Percentiles rank a stretch among this genome's conserved stretches.
Evolutionary conservation across 176 grass and related monocot species (phyloP).

Genomic region (Eragrostis curvula): DNA sequence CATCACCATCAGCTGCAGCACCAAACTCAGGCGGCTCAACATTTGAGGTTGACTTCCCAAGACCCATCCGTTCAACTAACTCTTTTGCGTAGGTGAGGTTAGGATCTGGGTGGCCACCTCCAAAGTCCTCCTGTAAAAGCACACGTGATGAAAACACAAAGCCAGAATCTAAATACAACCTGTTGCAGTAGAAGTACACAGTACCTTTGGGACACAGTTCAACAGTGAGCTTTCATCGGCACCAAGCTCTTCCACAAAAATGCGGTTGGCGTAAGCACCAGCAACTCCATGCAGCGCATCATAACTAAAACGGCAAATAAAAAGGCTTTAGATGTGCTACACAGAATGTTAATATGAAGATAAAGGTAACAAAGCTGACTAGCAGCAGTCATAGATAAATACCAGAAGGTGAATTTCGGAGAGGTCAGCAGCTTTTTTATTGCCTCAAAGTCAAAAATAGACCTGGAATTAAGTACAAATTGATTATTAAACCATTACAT

Average conservation of each 20-base stretch:
- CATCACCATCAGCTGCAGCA: conserved; percentile 98
- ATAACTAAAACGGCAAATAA: conserved; percentile 60
- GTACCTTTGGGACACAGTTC: conserved; percentile 94
- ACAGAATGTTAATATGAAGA: conserved; percentile 6
- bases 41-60: conserved; percentile 72
- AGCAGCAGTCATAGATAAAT: conserved; percentile 33
- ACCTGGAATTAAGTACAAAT: conserved; percentile 45
- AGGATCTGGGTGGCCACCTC: conserved; percentile 94
- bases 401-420: conserved; percentile 98
- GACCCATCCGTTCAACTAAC: conserved; percentile 91
- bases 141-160: conserved; percentile 29
- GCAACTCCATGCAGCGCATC: conserved; percentile 98
- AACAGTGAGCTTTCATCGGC: conserved; percentile 89
- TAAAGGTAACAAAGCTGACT: not conserved
- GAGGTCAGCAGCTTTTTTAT: conserved; percentile 85
- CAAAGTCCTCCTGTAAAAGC: conserved; percentile 93
- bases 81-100: conserved; percentile 99
- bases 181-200: not conserved
- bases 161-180: conserved; percentile 9
- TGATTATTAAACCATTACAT: conserved; percentile 29
- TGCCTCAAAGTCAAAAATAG: conserved; percentile 89
- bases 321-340: conserved; percentile 33
- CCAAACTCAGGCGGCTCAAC: conserved; percentile 94
- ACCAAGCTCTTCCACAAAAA: conserved; percentile 97
- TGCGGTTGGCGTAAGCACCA: conserved; percentile 83